Conservation (phyloP, 2,329 filamentous ascomycete species). For the Ploettnerulaceae sp. region DNA sequence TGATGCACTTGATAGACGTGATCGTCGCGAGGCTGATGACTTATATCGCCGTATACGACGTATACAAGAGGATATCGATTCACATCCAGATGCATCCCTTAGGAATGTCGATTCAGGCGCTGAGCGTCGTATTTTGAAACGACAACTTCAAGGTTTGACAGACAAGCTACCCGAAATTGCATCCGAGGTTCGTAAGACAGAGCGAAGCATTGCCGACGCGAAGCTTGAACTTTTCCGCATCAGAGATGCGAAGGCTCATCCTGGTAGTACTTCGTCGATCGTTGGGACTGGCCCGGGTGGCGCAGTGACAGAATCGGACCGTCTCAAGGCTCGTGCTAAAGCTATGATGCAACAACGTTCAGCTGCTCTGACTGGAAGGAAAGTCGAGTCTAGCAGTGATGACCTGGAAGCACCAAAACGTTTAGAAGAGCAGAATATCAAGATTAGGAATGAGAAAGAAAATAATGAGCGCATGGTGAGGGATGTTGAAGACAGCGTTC, state of each 20-base stretch:
- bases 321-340: conserved; percentile 89
- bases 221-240: conserved; percentile 89
- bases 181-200: conserved; percentile 83
- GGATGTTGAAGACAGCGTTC: conserved; percentile 94
- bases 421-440: conserved; percentile 81
- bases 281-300: conserved; percentile 92
- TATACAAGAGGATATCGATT: conserved; percentile 91
- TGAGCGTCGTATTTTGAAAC: conserved; percentile 78
- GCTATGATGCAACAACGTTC: conserved; percentile 99
- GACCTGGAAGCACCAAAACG: conserved; percentile 76
- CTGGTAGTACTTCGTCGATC: conserved; percentile 72
- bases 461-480: conserved; percentile 94
- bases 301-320: conserved; percentile 83
- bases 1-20: conserved; percentile 82
- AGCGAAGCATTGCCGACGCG: conserved; percentile 88
- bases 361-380: conserved; percentile 84
- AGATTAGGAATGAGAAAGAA: conserved; percentile 78
- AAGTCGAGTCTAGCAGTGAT: conserved; percentile 63
- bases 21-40: conserved; percentile 88
- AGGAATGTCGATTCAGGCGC: conserved; percentile 76
- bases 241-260: conserved; percentile 88
- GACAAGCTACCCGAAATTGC: conserved; percentile 90
- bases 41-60: conserved; percentile 87
- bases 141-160: conserved; percentile 81
- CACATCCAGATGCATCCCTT: conserved; percentile 72